Evolutionary conservation across 208 protist species (phyloP), one percentile per base, ranked within the genome.

Genomic region (Blastocrithidia nonstop): DNA sequence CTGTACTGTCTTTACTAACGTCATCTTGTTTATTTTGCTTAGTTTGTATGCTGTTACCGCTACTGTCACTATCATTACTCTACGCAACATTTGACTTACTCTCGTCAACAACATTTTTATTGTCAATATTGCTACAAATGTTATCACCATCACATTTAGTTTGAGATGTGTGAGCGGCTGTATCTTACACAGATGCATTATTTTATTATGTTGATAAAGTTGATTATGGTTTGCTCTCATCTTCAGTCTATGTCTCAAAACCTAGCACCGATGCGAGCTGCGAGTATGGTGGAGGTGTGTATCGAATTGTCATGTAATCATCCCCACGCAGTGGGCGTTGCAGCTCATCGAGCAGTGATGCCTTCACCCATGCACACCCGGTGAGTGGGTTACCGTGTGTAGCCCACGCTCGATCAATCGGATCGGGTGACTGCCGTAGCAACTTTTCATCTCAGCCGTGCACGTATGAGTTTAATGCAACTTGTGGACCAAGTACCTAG

Each of bases 361-460:
- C 46, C 16, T 54, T 62, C 74, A 93, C 71, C 85, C 85, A 93
- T 41, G 77, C 85, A 49, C 74, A 87, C 33, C 85, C 85, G 5
- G 85, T 93, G 31, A 63, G 54, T 1, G 80, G 79, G 53, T 93
- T 60, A 20, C 80, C 85, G 16, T 69, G 47, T 53, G 72, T 63
- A 4, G 85, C 68, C 85, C 85, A 93, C 4, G 69, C 71, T 21
- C 85, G 73, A 47, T 93, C 85, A 36, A 93, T 90, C 2, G 77
- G 75, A 50, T 93, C 85, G 3, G 85, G 80, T 11, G 77, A 88
- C 58, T 87, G 77, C 16, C 74, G 70, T 54, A 93, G 65, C 42
- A 93, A 57, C 6, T 59, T 57, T 6, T 44, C 11, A 23, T 93
- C 85, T 78, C 80, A 93, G 40, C 85, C 63, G 8, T 63, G 60